Evolutionary conservation across 2,329 filamentous ascomycete genomes (phyloP), one percentile per base, ranked within the genome.

Genomic region (Aphanoascus verrucosus): DNA sequence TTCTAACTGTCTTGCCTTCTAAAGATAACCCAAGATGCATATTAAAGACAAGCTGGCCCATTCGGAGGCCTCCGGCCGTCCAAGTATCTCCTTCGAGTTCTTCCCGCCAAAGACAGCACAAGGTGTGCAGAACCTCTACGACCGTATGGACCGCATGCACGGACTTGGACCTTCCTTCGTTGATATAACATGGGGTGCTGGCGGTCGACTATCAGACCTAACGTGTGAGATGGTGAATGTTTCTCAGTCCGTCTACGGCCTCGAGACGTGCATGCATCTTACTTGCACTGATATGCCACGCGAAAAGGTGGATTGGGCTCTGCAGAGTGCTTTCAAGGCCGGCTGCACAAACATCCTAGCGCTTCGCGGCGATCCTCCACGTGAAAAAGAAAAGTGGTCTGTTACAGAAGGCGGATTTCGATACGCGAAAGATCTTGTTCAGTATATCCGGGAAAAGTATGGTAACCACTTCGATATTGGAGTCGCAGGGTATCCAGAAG

Each of bases 131-230:
- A 98, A 98, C 70, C 83, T 98, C 55, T 98, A 98, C 77, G 93
- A 98, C 64, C 88, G 93, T 62, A 97, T 98, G 87, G 93, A 98
- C 73, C 89, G 90, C 72, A 98, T 98, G 93, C 89, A 95, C 72
- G 82, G 85, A 64, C 81, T 94, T 59, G 93, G 89, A 1, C 93
- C 91, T 59, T 85, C 90, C 65, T 98, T 98, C 75, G 89, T 98
- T 69, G 93, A 98, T 71, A 86, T 98, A 65, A 98, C 93, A 58
- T 98, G 93, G 93, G 94, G 94, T 59, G 93, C 93, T 50, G 93
- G 93, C 61, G 93, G 93, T 46, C 84, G 86, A 60, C 82, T 93
- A 62, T 93, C 91, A 53, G 85, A 94, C 66, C 74, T 98, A 64
- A 98, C 93, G 41, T 90, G 86, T 71, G 93, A 98, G 69, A 98